phyloP scores from a whole-genome alignment of 257 asterid species.

The Solanum appendiculatum region DNA sequence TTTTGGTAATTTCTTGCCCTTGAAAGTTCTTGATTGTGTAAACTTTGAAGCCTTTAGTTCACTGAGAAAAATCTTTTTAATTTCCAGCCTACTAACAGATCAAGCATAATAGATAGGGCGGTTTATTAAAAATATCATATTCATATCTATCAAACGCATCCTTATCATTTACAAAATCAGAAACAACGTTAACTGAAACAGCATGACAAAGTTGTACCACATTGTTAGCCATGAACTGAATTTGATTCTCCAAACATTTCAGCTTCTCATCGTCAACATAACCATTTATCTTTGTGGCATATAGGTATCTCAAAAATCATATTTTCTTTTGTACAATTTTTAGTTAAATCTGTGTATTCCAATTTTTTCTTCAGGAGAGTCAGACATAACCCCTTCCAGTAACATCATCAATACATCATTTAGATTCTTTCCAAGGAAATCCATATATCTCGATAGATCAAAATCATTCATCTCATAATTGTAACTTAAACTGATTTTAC shows the following conservation, averaged over 20 bases:
- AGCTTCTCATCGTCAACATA: neutral
- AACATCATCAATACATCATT: neutral
- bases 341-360: neutral
- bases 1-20: neutral
- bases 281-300: neutral
- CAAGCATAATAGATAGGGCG: neutral
- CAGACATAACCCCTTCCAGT: neutral
- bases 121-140: neutral
- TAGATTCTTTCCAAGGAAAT: neutral
- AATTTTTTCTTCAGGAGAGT: no score
- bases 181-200: neutral
- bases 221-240: neutral
- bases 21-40: neutral
- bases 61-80: neutral
- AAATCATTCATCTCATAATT: neutral
- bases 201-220: neutral
- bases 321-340: neutral
- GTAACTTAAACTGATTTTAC: neutral
- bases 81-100: neutral
- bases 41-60: neutral
- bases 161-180: neutral
- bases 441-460: neutral
- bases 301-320: neutral
- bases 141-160: neutral
- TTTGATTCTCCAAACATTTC: neutral